Conservation (phyloP, 2,329 filamentous ascomycete species). For the Apiospora pterosperma region DNA sequence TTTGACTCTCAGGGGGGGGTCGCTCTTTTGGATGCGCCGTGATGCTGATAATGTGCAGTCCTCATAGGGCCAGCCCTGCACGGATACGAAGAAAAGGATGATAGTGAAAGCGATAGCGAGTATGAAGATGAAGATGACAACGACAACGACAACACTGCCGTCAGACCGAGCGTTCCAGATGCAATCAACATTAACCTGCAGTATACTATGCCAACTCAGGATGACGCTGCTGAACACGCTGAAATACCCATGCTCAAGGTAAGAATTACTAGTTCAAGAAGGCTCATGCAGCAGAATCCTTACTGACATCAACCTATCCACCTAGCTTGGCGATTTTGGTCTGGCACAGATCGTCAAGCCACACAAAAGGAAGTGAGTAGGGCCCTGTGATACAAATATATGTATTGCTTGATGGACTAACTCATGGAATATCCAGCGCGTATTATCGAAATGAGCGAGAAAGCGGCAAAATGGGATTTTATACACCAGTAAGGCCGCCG, state of each 20-base stretch:
- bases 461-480: not conserved
- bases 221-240: not conserved
- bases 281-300: too few species aligned
- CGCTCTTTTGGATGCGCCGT: not conserved
- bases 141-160: not conserved
- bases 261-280: not conserved
- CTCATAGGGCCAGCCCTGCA: not conserved
- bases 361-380: not conserved
- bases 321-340: not conserved
- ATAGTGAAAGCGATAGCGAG: too few species aligned
- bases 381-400: too few species aligned
- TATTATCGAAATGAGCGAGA: not conserved
- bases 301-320: not conserved
- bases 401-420: not conserved
- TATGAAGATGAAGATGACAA: too few species aligned
- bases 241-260: not conserved
- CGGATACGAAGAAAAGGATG: not conserved
- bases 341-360: not conserved
- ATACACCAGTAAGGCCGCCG: not conserved
- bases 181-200: not conserved
- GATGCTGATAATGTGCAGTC: not conserved
- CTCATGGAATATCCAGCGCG: not conserved
- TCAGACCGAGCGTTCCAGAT: too few species aligned
- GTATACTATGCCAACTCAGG: fast-evolving
- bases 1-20: not conserved